These are phyloP conservation scores for Quercus glauca DNA, from an alignment of 306 rosid species.

Conservation along the genomic window DNA sequence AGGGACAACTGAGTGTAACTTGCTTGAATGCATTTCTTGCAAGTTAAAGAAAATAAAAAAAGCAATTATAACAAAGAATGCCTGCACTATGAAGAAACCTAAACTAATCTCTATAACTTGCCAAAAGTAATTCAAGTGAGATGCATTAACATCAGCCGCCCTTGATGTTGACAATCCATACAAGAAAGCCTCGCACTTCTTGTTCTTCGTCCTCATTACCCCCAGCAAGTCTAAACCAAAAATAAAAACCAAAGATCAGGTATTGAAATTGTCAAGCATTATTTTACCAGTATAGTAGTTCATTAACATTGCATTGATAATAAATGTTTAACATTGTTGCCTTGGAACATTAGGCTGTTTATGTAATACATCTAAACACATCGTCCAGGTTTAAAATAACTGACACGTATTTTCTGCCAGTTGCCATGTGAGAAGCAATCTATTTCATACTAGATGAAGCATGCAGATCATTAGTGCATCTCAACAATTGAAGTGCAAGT, in stretches of 20 bases:
- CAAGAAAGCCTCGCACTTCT: not conserved
- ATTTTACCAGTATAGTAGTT: not conserved
- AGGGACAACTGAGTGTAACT: slow-evolving; percentile 10
- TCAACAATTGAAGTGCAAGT: not conserved
- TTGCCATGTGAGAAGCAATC: not conserved
- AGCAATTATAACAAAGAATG: not conserved
- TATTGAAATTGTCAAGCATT: slow-evolving; percentile 1
- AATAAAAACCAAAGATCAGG: slow-evolving; percentile 27
- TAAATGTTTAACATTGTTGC: not conserved
- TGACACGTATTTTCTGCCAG: not conserved
- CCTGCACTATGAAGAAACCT: slow-evolving; percentile 36
- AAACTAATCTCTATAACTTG: slow-evolving; percentile 25
- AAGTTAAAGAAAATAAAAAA: slow-evolving; percentile 4
- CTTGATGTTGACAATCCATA: slow-evolving; percentile 18
- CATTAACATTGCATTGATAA: not conserved
- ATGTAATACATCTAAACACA: not conserved
- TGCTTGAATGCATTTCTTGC: slow-evolving; percentile 17
- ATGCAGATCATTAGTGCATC: not conserved
- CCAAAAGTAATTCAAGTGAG: slow-evolving; percentile 16
- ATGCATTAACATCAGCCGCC: slow-evolving; percentile 23
- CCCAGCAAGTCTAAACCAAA: slow-evolving; percentile 24
- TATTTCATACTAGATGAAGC: not conserved
- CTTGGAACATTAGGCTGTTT: not conserved
- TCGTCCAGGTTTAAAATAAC: not conserved
- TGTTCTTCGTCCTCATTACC: slow-evolving; percentile 23